Conservation (phyloP, 495 filamentous ascomycete species). For the Aspergillus sparsus region DNA sequence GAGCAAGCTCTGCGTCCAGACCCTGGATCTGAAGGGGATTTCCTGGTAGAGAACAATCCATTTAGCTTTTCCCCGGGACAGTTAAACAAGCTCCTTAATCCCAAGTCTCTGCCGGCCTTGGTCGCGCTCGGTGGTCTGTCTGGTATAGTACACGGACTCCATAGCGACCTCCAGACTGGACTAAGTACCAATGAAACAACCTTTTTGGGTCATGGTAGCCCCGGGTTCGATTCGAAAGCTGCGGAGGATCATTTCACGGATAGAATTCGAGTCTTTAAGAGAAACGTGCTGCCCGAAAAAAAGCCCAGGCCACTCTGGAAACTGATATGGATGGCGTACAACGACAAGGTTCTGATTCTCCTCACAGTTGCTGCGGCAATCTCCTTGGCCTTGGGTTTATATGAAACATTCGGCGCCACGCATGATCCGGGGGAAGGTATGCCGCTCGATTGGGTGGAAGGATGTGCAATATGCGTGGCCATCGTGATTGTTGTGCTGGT, state of each 20-base stretch:
- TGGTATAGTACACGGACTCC: conserved; percentile 10
- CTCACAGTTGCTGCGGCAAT: conserved; percentile 70
- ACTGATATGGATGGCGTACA: conserved; percentile 70
- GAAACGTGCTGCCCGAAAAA: conserved; percentile 18
- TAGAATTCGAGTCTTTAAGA: conserved; percentile 17
- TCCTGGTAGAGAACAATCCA: conserved; percentile 17
- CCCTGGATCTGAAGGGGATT: conserved; percentile 16
- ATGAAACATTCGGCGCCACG: conserved; percentile 47
- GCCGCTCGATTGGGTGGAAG: conserved; percentile 67
- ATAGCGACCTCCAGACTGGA: conserved; percentile 7
- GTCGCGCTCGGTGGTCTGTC: conserved; percentile 13
- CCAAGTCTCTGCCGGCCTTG: conserved; percentile 15
- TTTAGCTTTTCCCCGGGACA: conserved; percentile 24
- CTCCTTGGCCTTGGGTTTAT: conserved; percentile 69
- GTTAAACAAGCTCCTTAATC: conserved; percentile 24
- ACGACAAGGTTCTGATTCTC: conserved; percentile 72
- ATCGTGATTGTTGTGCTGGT: conserved; percentile 66
- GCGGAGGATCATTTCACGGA: not conserved
- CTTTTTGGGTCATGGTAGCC: not conserved
- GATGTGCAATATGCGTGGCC: conserved; percentile 68
- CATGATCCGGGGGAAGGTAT: conserved; percentile 32
- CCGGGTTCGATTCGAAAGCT: not conserved
- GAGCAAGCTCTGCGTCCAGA: conserved; percentile 17
- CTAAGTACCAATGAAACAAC: conserved; percentile 1
- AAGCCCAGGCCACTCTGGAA: conserved; percentile 15